phyloP scores from a whole-genome alignment of 306 rosid species.

The Prunus kanzakura region DNA sequence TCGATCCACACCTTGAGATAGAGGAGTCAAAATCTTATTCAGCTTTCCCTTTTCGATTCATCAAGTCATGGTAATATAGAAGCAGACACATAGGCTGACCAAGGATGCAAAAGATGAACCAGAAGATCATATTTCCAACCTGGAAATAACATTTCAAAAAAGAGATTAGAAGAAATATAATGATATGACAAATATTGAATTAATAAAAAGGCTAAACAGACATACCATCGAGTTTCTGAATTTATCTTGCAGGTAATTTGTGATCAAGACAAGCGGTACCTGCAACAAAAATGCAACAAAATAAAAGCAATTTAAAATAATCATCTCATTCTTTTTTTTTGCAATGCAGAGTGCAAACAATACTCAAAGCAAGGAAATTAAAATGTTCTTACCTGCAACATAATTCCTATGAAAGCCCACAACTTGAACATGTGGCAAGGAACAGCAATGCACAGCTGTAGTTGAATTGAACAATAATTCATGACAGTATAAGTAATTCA shows the following conservation, averaged over 20 bases:
- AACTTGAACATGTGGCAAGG: conserved; percentile 93
- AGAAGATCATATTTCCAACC: conserved; percentile 95
- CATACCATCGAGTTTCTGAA: conserved; percentile 84
- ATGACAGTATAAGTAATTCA: conserved; percentile 14
- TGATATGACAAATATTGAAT: not conserved
- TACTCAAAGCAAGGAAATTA: not conserved
- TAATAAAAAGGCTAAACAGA: not conserved
- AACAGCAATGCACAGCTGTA: conserved; percentile 92
- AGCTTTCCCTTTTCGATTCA: conserved; percentile 57
- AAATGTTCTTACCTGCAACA: conserved; percentile 66
- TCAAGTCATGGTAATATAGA: conserved; percentile 86
- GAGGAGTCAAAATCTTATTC: conserved; percentile 24
- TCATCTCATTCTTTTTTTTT: too few relatives aligned
- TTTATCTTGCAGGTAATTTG: conserved; percentile 72
- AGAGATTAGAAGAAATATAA: not conserved
- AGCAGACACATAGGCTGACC: conserved; percentile 98
- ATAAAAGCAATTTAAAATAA: not conserved
- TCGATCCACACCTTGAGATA: not conserved
- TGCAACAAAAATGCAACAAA: conserved; percentile 22
- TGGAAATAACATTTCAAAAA: conserved; percentile 12
- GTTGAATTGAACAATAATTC: conserved; percentile 19
- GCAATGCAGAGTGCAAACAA: too few relatives aligned
- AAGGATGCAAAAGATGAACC: conserved; percentile 84
- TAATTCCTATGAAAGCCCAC: conserved; percentile 91
- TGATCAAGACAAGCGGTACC: conserved; percentile 83